Evolutionary conservation across 2,329 filamentous ascomycete genomes (phyloP), one percentile per base, ranked within the genome.

Genomic region (Phialocephala sp.): DNA sequence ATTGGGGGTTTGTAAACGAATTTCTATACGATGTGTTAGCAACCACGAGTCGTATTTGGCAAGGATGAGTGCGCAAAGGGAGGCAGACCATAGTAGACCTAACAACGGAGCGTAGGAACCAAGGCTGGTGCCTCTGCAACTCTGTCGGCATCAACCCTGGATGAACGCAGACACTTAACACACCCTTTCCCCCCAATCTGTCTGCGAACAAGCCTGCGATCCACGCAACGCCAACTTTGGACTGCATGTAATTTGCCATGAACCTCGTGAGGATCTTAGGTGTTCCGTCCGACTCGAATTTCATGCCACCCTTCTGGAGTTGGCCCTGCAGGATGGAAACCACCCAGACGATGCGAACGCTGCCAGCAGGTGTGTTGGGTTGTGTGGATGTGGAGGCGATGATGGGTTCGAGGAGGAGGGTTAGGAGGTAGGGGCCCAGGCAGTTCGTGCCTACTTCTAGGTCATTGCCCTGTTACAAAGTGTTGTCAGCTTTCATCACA

Each of bases 111-210:
- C 43, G 11, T 11, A 61, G 3, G 32, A 37, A 8, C 24, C 24
- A n/a, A 36, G 43, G 45, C 60, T 66, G 62, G 59, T 79, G 71
- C 36, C 77, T 68, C 56, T 77, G 73, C 12, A 81, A 67, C 32
- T 77, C 76, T 8, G 78, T 80, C 45, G 64, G 71, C 68, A 81
- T 75, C 50, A 80, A 78, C 0, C 80, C 80, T 0, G 80, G 80
- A 68, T 82, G 80, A 36, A 79, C 66, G 24, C 67, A 61, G 12
- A 45, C 43, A 20, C 43, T 45, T 8, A 45, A 20, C 8, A 45
- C n/a, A n/a, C 43, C 43, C 14, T 45, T 45, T 8, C 8, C n/a
- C n/a, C 15, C 43, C 43, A 45, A 45, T 8, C 43, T 18, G 4
- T 45, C n/a, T 8, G 43, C 43, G 43, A 45, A 45, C n/a, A n/a